Base-by-base conservation (phyloP, 768 basidiomycete genomes). In the Amanita fuliginea region DNA sequence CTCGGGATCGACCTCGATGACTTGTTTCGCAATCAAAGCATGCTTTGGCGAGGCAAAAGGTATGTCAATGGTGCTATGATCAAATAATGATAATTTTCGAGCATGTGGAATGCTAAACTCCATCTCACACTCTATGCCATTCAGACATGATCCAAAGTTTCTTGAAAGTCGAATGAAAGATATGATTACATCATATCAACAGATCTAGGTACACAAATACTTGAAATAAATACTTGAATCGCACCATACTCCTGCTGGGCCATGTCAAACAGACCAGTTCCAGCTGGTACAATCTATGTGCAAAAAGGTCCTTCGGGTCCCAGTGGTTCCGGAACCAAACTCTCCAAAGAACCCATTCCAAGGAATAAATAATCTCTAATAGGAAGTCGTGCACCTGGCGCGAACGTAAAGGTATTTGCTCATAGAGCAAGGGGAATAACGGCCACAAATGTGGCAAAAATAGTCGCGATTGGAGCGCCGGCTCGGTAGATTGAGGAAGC, bases 1-100 rank as follows among this genome's bases (percentile, higher is more conserved):
- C 64, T 94, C 92, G 16, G 72, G 67, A 64, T 96, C 92, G 28
- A 96, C 92, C 53, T 86, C 81, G 60, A 96, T 86, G 53, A 78
- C 83, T 63, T 82, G 80, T 60, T 82, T 85, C 21, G 86, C 91
- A 56, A 92, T 87, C 42, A 64, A 59, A 7, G 93, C 93, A 59
- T 96, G 90, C 54, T 81, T 72, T 19, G 69, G 61, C 18, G 77
- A 81, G 18, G 76, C 72, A 55, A 95, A 91, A 7, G 92, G 93
- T 37, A 94, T 80, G 42, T 79, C 76, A 51, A 93, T 66, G 4
- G 77, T 81, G 42, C 86, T 69, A 43, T 30, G 32, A 37, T 37
- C 14, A 24, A 6, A 28, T 24, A 24, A 24, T 24, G 28, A 36
- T 35, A 13, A 32, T 32, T 32, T 30, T 32, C 35, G 24, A 7